phyloP scores from a whole-genome alignment of 129 eudicot species.

The Helianthus annuus region DNA sequence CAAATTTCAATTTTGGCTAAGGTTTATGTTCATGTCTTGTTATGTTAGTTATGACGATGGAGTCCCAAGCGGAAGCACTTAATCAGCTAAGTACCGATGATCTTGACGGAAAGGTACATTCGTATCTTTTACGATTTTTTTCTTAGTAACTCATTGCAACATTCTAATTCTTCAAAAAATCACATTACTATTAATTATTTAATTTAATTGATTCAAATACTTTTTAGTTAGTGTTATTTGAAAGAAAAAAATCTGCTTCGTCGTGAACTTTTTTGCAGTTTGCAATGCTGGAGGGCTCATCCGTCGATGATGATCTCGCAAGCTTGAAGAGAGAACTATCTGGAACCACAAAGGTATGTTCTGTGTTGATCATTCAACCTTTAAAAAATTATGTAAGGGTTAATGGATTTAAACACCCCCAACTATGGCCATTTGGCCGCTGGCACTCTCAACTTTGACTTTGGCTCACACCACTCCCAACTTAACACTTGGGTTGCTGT shows the following conservation, averaged over 20 bases:
- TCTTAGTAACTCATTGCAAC: no score
- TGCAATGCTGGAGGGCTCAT: slow-evolving; percentile 82
- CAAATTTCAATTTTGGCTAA: neutral
- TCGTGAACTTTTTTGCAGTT: slow-evolving; percentile 52
- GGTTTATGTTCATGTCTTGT: slow-evolving; percentile 15
- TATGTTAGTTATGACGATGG: slow-evolving; percentile 81
- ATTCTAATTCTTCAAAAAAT: no score
- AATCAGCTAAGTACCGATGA: slow-evolving; percentile 77
- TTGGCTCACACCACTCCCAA: no score
- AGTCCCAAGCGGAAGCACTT: slow-evolving; percentile 93
- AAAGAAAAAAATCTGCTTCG: slow-evolving; percentile 8
- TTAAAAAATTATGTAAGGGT: neutral
- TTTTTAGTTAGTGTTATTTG: neutral
- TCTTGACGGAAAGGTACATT: slow-evolving; percentile 90
- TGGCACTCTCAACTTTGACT: no score
- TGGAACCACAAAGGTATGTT: slow-evolving; percentile 72
- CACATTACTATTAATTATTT: no score
- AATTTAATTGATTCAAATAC: no score
- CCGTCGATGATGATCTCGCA: slow-evolving; percentile 96
- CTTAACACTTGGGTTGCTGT: no score
- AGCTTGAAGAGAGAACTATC: slow-evolving; percentile 80
- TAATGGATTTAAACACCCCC: no score
- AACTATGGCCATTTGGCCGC: no score
- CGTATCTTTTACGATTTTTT: no score
- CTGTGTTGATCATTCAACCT: neutral